Conservation (phyloP, 805 yeast species). For the Starmerella bombi region DNA sequence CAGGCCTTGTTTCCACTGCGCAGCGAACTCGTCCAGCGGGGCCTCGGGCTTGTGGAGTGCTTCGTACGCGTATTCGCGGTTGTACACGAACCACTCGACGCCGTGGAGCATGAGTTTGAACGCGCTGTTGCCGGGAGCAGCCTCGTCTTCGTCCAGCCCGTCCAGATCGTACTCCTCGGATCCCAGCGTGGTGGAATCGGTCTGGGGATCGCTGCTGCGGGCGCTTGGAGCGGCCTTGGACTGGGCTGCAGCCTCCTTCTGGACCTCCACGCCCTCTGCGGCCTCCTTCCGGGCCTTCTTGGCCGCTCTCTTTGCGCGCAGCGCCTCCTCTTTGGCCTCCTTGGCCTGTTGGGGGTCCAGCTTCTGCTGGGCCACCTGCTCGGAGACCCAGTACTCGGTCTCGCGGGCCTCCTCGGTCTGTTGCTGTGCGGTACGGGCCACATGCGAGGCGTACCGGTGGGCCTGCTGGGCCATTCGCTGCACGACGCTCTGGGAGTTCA, state of each 20-base stretch:
- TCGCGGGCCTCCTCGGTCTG: neutral
- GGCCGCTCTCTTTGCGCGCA: neutral
- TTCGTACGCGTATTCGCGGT: slow-evolving; percentile 67
- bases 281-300: neutral
- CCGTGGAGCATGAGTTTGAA: slow-evolving; percentile 51
- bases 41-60: slow-evolving; percentile 9
- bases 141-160: neutral
- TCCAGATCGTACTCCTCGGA: neutral
- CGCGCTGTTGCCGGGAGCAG: slow-evolving; percentile 4
- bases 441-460: neutral
- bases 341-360: neutral
- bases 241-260: neutral
- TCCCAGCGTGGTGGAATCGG: neutral
- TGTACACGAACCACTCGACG: slow-evolving; percentile 68
- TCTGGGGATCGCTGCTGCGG: neutral
- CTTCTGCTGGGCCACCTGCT: neutral
- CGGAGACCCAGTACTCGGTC: too few relatives aligned
- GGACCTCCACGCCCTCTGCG: neutral
- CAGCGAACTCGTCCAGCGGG: slow-evolving; percentile 7
- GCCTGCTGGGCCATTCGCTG: neutral
- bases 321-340: neutral
- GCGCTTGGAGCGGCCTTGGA: neutral
- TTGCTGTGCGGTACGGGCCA: neutral
- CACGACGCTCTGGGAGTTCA: neutral
- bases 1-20: slow-evolving; percentile 10